Evolutionary conservation across 1,284 basidiomycete species (phyloP), one percentile per base, ranked within the genome.

Genomic region (Sphagnurus paluster): DNA sequence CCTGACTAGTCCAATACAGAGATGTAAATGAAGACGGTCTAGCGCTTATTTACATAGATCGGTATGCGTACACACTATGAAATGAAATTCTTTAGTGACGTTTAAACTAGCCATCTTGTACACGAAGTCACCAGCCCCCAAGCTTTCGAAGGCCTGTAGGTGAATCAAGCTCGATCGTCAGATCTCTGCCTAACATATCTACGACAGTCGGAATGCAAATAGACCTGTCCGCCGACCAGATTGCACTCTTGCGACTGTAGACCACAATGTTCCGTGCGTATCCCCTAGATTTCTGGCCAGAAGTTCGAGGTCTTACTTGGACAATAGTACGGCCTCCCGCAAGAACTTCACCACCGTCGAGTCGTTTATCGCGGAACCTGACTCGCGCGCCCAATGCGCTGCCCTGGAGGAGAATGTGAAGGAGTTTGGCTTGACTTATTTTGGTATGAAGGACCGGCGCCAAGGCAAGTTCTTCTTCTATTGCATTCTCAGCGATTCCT

Each of bases 101-200:
- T 46, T 26, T 32, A 23, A 24, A 44, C 30, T 42, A 93, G 93
- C 45, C 94, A 98, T 67, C 81, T 98, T 44, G 89, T 95, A 13
- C 94, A 97, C 61, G 94, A 97, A 76, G 94, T 98, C 42, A 97
- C 95, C 14, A 94, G 90, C 53, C 94, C 94, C 26, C 95, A 98
- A 67, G 94, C 94, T 0, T 98, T 98, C 59, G 94, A 97, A 68
- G 94, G 94, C 63, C 74, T 98, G 81, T 87, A 57, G 63, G 86
- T 77, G n/a, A 1, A 36, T 13, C 14, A 8, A 39, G 5, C 35
- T 39, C 39, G 30, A 14, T 35, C 43, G 37, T 28, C 30, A 25
- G 8, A 48, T 46, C 51, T 41, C 49, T 17, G 52, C 44, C 54
- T 55, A 32, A 60, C 46, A 38, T 23, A 1, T 26, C 42, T 20